Conservation (phyloP, 2,329 filamentous ascomycete genomes). For the Parastagonospora avenae region DNA sequence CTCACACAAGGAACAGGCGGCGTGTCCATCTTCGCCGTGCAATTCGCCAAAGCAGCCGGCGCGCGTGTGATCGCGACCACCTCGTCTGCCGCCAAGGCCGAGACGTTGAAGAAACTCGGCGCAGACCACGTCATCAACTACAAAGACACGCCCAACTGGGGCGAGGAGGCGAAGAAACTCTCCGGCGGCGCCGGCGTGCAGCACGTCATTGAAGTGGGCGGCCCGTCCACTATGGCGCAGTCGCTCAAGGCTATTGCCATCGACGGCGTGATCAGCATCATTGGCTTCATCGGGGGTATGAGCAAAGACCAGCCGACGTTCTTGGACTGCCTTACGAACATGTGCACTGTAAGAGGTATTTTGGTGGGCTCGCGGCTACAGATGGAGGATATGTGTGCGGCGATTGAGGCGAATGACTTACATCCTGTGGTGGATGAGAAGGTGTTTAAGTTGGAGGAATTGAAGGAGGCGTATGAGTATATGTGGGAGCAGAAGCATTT, state of each 20-base stretch:
- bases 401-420: constrained; percentile 64
- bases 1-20: constrained; percentile 74
- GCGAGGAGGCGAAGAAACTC: constrained; percentile 57
- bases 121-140: constrained; percentile 65
- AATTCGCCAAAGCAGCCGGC: constrained; percentile 59
- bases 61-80: constrained; percentile 65
- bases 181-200: constrained; percentile 63
- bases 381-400: constrained; percentile 64
- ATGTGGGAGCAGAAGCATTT: constrained; percentile 56
- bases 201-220: constrained; percentile 70
- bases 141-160: constrained; percentile 58
- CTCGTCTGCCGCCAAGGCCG: constrained; percentile 56
- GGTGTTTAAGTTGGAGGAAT: constrained; percentile 59
- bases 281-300: constrained; percentile 62
- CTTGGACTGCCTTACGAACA: constrained; percentile 54
- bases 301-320: constrained; percentile 57
- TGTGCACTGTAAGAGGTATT: constrained; percentile 62
- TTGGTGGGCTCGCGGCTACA: constrained; percentile 61
- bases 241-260: constrained; percentile 58
- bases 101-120: constrained; percentile 57
- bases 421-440: constrained; percentile 64
- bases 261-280: constrained; percentile 60
- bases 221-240: constrained; percentile 62
- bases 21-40: constrained; percentile 70
- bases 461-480: constrained; percentile 59